Evolutionary conservation across 2,329 filamentous ascomycete species (phyloP).

Genomic region (Nakataea oryzae): DNA sequence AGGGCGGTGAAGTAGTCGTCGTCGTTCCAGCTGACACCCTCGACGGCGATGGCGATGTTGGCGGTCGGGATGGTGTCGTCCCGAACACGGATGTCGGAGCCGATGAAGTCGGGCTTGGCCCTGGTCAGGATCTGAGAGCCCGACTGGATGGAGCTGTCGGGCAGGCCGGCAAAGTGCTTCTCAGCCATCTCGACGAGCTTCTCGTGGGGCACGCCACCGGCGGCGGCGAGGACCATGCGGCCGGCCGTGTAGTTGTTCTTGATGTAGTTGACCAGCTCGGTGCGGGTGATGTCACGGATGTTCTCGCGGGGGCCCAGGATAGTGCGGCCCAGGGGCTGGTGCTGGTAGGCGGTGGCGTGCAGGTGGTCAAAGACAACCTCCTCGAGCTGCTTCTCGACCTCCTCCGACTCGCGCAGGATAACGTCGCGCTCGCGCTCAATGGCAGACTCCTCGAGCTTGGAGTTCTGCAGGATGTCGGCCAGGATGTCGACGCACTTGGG

Average conservation of each 20-base stretch:
- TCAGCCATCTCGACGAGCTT: slow-evolving; percentile 93
- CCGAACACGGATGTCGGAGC: slow-evolving; percentile 88
- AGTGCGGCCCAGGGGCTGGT: slow-evolving; percentile 91
- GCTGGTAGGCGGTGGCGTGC: slow-evolving; percentile 95
- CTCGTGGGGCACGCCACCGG: slow-evolving; percentile 87
- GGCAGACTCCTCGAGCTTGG: slow-evolving; percentile 84
- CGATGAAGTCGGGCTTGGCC: slow-evolving; percentile 87
- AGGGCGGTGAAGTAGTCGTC: slow-evolving; percentile 98
- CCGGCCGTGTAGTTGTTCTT: slow-evolving; percentile 99
- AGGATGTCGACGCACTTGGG: slow-evolving; percentile 96
- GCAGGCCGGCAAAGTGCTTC: slow-evolving; percentile 81
- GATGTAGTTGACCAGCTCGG: slow-evolving; percentile 91
- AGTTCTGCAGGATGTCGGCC: slow-evolving; percentile 98
- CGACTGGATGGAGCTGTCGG: slow-evolving; percentile 63
- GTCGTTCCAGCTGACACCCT: slow-evolving; percentile 99
- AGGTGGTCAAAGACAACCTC: slow-evolving; percentile 99
- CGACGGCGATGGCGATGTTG: slow-evolving; percentile 96
- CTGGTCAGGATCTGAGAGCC: slow-evolving; percentile 70
- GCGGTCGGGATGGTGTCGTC: slow-evolving; percentile 94
- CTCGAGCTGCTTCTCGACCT: slow-evolving; percentile 99
- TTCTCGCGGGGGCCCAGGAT: slow-evolving; percentile 97
- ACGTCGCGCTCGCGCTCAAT: slow-evolving; percentile 98
- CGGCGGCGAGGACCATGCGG: slow-evolving; percentile 96
- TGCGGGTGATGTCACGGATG: slow-evolving; percentile 88
- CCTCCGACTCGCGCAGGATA: slow-evolving; percentile 96